phyloP scores from a whole-genome alignment of 768 basidiomycete genomes.

The Mycena olivaceomarginata region DNA sequence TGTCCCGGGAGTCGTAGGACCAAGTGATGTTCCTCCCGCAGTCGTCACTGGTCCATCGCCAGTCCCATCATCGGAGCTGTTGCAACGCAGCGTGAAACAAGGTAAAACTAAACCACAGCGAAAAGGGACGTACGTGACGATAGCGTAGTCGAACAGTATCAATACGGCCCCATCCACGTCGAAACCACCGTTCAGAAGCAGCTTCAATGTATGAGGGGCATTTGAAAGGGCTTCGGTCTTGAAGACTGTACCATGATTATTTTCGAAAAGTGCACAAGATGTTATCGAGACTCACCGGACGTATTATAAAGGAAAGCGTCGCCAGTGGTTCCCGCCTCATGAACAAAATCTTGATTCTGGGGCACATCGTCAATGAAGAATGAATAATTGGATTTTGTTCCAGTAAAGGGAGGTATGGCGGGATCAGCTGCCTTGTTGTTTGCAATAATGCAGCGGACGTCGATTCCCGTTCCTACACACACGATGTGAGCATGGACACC shows the following conservation, averaged over 20 bases:
- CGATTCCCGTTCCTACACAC: constrained; percentile 28
- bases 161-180: constrained; percentile 23
- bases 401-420: constrained; percentile 28
- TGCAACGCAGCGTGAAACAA: neutral
- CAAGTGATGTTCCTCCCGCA: neutral
- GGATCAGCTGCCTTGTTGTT: constrained; percentile 18
- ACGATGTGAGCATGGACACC: no score
- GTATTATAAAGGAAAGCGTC: constrained; percentile 30
- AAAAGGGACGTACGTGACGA: constrained; percentile 24
- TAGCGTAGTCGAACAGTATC: constrained; percentile 29
- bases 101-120: neutral
- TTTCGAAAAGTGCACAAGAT: neutral
- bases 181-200: constrained; percentile 25
- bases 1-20: neutral
- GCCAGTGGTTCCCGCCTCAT: constrained; percentile 29
- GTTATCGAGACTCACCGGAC: constrained; percentile 7
- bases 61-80: constrained; percentile 25
- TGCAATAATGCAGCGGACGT: constrained; percentile 26
- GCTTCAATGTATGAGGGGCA: constrained; percentile 18
- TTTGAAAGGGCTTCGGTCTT: constrained; percentile 13
- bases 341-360: constrained; percentile 16
- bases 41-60: no score
- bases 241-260: constrained; percentile 1
- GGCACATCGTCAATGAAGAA: constrained; percentile 28
- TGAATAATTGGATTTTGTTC: constrained; percentile 29